Evolutionary conservation across 2,329 filamentous ascomycete genomes (phyloP).

Genomic region (Neopestalotiopsis rosae): DNA sequence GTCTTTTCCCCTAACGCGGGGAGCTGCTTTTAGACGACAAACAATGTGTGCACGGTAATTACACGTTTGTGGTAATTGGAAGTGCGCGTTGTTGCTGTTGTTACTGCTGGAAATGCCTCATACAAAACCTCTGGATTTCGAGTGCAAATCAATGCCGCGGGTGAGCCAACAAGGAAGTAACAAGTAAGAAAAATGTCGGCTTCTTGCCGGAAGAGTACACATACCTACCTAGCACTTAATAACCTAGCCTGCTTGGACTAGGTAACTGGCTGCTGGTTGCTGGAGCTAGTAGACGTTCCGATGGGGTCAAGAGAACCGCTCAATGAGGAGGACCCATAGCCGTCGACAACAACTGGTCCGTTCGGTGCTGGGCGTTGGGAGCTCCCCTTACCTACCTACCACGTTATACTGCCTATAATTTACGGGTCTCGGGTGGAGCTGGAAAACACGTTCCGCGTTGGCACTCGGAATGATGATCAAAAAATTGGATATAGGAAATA

Average conservation of each 20-base stretch:
- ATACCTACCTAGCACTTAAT: background rate
- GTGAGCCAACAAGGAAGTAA: background rate
- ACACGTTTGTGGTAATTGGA: background rate
- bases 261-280: too few relatives aligned
- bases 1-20: background rate
- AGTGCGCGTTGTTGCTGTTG: background rate
- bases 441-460: background rate
- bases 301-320: background rate
- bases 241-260: background rate
- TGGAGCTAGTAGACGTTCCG: background rate
- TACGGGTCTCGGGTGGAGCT: background rate
- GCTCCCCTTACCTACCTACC: background rate
- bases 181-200: background rate
- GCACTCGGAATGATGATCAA: background rate
- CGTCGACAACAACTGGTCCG: background rate
- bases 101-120: background rate
- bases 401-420: slow-evolving; percentile 3
- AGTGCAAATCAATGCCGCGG: background rate
- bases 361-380: background rate
- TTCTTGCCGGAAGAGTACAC: background rate
- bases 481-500: background rate
- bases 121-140: background rate
- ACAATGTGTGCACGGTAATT: background rate
- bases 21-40: background rate
- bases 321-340: background rate